Base-by-base conservation (phyloP, 495 filamentous ascomycete species). In the Rusavskia elegans region DNA sequence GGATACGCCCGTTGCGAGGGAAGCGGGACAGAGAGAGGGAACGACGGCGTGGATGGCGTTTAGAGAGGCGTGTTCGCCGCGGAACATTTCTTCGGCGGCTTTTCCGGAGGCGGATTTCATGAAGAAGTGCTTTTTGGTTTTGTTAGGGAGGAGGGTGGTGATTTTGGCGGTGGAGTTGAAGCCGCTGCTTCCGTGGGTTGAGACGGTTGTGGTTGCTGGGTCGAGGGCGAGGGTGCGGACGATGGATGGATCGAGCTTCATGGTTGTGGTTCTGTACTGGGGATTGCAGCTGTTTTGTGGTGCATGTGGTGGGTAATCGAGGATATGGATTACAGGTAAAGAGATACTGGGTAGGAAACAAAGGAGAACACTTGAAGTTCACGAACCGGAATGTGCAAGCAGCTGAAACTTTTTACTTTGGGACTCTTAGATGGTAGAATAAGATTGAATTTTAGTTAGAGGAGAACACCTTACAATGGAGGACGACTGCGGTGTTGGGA, bases 61-160 rank as follows among this genome's bases (percentile, higher is more conserved):
- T 49, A 95, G 78, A 17, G 85, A 92, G 46, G 76, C 74, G 65
- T 85, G 83, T 70, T 96, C 89, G 32, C 89, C 86, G 16, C 20
- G 48, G 62, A 95, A 94, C 87, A 95, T 95, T 37, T 81, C 62
- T 51, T 77, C 73, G 20, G 85, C 78, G 13, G 79, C 72, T 32
- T 68, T 55, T 3, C 82, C 82, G 10, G 68, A 67, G 2, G 80
- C 84, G 0, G 79, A 90, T 65, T 96, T 95, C 62, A 95, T 71
- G 61, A 96, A 96, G 67, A 79, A 90, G 13, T 69, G 67, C 30
- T 77, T 75, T 36, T 78, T 35, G 17, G 38, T 58, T 11, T 53
- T 51, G 48, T 54, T 48, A 41, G 63, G 54, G 10, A 74, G 59
- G 32, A 58, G 69, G 35, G 77, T 75, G 37, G 68, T 77, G 25